phyloP scores from a whole-genome alignment of 2,329 filamentous ascomycete species.

The Thelonectria rubi region DNA sequence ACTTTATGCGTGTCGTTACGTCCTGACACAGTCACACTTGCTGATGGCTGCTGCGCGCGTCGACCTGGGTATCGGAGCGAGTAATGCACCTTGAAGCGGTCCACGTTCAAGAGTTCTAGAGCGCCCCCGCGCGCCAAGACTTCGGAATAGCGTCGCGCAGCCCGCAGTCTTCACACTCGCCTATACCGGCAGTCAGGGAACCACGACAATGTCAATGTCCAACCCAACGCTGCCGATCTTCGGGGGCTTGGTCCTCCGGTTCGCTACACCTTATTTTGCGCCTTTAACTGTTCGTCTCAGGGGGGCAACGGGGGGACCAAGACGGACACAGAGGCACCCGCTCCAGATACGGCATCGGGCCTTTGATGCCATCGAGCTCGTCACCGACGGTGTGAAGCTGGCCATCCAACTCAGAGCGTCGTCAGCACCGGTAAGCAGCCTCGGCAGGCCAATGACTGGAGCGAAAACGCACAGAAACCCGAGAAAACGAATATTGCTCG shows the following conservation, averaged over 20 bases:
- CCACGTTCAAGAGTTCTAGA: conserved; percentile 13
- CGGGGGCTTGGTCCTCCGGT: neutral
- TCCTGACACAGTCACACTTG: neutral
- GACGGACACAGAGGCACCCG: neutral
- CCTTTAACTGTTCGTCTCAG: neutral
- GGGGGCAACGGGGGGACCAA: neutral
- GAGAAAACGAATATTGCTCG: conserved; percentile 12
- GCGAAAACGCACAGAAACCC: conserved; percentile 5
- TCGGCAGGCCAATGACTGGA: neutral
- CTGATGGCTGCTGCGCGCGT: conserved; percentile 1
- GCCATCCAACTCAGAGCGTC: neutral
- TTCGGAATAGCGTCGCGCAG: conserved; percentile 13
- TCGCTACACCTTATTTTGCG: neutral
- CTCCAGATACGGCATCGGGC: neutral
- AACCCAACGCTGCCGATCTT: conserved; percentile 5
- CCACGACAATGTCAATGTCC: neutral
- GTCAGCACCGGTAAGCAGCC: neutral
- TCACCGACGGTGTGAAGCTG: neutral
- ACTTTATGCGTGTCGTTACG: conserved; percentile 1
- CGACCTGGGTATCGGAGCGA: conserved; percentile 5
- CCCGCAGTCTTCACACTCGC: conserved; percentile 6
- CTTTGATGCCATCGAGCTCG: neutral
- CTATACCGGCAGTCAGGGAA: neutral
- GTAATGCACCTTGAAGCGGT: conserved; percentile 17
- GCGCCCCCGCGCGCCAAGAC: conserved; percentile 16